Conservation (phyloP, 1,139 yeast species). For the Diutina ranongensis region DNA sequence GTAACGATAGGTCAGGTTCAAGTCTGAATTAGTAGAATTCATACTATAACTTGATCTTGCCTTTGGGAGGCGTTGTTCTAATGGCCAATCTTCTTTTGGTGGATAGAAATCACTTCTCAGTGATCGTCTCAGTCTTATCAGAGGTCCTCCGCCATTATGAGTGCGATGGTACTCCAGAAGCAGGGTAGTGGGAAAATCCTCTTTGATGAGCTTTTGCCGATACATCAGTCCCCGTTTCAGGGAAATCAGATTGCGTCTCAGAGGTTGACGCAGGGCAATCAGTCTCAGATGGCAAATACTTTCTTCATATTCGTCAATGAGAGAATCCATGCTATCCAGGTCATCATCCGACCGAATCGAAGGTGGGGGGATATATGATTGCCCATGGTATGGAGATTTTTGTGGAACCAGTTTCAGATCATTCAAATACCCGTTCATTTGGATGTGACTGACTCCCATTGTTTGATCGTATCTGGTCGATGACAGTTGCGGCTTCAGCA, state of each 20-base stretch:
- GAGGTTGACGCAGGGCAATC: conserved; percentile 11
- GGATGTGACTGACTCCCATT: no score
- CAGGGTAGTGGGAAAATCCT: conserved; percentile 26
- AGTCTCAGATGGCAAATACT: conserved; percentile 18
- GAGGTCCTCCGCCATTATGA: conserved; percentile 13
- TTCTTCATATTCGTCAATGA: conserved; percentile 42
- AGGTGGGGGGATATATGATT: not conserved
- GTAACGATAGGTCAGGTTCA: conserved; percentile 16
- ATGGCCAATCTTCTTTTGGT: conserved; percentile 35
- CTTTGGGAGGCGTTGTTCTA: conserved; percentile 14
- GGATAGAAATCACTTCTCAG: conserved; percentile 32
- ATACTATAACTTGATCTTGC: conserved; percentile 23
- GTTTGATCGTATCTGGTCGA: not conserved
- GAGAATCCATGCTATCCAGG: conserved; percentile 31
- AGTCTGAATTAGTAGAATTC: conserved; percentile 8
- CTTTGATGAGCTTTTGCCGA: conserved; percentile 15
- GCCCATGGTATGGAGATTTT: not conserved
- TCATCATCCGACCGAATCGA: not conserved
- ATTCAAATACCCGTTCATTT: no score
- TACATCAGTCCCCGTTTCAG: conserved; percentile 8
- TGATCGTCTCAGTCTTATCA: conserved; percentile 21
- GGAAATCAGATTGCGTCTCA: not conserved
- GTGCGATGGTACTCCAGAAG: conserved; percentile 24
- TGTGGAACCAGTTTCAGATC: not conserved
- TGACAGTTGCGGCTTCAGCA: not conserved